Evolutionary conservation across 2,329 filamentous ascomycete genomes (phyloP).

Genomic region (Huntiella abstrusa): DNA sequence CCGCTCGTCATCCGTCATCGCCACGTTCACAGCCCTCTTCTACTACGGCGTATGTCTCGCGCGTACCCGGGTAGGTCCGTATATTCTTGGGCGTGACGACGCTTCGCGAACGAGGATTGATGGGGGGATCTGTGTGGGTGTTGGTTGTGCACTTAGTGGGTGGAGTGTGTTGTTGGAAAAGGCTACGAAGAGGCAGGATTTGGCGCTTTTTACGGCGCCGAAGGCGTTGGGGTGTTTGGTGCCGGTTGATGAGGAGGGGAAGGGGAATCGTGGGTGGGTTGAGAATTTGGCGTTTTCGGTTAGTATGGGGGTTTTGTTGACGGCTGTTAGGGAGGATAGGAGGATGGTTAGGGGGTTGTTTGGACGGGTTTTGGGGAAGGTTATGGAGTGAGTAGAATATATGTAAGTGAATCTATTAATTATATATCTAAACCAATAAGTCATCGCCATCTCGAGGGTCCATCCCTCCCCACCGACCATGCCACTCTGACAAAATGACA

Average conservation of each 20-base stretch:
- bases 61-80: constrained; percentile 55
- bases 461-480: constrained; percentile 3
- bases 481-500: constrained; percentile 6
- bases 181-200: constrained; percentile 46
- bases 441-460: constrained; percentile 6
- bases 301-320: constrained; percentile 52
- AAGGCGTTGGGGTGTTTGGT: constrained; percentile 57
- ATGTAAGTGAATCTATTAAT: too few species aligned
- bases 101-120: constrained; percentile 31
- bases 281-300: constrained; percentile 48
- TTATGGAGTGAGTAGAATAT: constrained; percentile 22
- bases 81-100: constrained; percentile 35
- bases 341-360: constrained; percentile 47
- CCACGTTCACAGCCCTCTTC: constrained; percentile 57
- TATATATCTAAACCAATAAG: background rate
- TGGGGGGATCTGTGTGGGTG: constrained; percentile 46
- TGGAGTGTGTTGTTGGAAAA: constrained; percentile 65
- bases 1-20: constrained; percentile 61
- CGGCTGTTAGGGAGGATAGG: constrained; percentile 43
- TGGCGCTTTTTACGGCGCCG: constrained; percentile 65
- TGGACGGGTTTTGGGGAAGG: constrained; percentile 36
- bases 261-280: constrained; percentile 42
- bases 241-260: constrained; percentile 38
- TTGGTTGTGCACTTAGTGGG: constrained; percentile 58
- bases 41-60: constrained; percentile 73